Evolutionary conservation across 352 stramenopile species (phyloP).

Genomic region (Phytophthora pseudosyringae): DNA sequence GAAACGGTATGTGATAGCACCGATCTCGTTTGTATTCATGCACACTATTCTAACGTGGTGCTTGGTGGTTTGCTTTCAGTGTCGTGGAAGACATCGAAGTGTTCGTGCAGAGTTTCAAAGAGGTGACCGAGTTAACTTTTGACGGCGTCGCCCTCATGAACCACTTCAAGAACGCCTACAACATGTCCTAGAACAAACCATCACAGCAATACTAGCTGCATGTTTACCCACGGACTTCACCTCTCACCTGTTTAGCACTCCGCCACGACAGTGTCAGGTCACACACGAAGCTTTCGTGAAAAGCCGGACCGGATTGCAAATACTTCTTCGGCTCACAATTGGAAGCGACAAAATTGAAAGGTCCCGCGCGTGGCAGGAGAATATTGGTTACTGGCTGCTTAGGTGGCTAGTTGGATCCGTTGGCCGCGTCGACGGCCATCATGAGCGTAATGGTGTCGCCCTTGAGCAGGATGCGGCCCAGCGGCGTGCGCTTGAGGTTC

Average conservation of each 20-base stretch:
- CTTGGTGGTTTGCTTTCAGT: constrained; percentile 27
- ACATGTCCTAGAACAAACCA: constrained; percentile 37
- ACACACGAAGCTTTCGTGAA: neutral
- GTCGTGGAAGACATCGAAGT: constrained; percentile 76
- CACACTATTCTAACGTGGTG: constrained; percentile 3
- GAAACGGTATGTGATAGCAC: constrained; percentile 49
- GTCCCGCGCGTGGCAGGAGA: constrained; percentile 17
- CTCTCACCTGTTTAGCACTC: constrained; percentile 4
- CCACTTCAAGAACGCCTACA: constrained; percentile 70
- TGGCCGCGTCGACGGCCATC: constrained; percentile 77
- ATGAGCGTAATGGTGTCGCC: constrained; percentile 99
- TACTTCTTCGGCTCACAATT: neutral
- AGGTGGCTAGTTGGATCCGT: constrained; percentile 42
- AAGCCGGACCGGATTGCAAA: neutral
- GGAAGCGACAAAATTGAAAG: constrained; percentile 25
- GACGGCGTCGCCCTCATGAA: constrained; percentile 64
- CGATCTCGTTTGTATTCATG: neutral
- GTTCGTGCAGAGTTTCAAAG: constrained; percentile 78
- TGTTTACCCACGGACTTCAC: constrained; percentile 2
- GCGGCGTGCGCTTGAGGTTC: constrained; percentile 92
- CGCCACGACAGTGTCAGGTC: neutral
- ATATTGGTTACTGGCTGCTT: constrained; percentile 34
- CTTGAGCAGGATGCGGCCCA: constrained; percentile 99
- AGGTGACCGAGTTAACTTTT: constrained; percentile 73
- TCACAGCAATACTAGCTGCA: constrained; percentile 29